Conservation (phyloP, 1,284 basidiomycete genomes). For the Laetiporus sulphureus region DNA sequence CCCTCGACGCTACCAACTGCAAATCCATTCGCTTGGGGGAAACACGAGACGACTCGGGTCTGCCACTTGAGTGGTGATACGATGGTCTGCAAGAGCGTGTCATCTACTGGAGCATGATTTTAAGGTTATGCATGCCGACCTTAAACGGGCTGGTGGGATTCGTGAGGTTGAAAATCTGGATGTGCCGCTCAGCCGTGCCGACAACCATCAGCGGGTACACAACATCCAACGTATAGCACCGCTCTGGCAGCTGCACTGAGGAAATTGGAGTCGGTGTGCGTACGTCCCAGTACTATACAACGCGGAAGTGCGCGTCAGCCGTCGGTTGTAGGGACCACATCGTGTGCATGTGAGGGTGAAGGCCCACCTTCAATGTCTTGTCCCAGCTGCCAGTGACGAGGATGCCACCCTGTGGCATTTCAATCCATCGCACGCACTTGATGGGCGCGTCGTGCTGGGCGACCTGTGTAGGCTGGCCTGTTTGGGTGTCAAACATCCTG, state of each 20-base stretch:
- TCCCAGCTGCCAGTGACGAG: constrained; percentile 90
- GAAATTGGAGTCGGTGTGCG: constrained; percentile 69
- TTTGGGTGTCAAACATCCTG: constrained; percentile 75
- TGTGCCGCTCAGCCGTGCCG: constrained; percentile 89
- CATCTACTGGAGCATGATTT: neutral
- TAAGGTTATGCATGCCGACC: constrained; percentile 32
- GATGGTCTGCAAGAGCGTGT: constrained; percentile 45
- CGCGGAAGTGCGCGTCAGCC: neutral
- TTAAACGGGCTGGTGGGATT: constrained; percentile 76
- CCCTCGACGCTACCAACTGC: constrained; percentile 95
- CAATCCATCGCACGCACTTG: constrained; percentile 71
- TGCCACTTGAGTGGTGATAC: constrained; percentile 91
- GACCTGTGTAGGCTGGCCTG: constrained; percentile 67
- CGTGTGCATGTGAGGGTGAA: neutral
- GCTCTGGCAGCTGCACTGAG: constrained; percentile 77
- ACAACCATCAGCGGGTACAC: constrained; percentile 87
- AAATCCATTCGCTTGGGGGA: constrained; percentile 77
- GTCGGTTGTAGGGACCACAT: neutral
- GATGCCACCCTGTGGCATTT: constrained; percentile 60
- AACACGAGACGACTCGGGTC: constrained; percentile 85
- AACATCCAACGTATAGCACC: constrained; percentile 86
- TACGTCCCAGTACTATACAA: constrained; percentile 88
- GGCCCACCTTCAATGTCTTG: constrained; percentile 74
- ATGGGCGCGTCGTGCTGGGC: constrained; percentile 85
- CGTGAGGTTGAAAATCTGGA: constrained; percentile 83